Evolutionary conservation across 2,329 filamentous ascomycete species (phyloP).

Genomic region (Aspergillaceae sp.): DNA sequence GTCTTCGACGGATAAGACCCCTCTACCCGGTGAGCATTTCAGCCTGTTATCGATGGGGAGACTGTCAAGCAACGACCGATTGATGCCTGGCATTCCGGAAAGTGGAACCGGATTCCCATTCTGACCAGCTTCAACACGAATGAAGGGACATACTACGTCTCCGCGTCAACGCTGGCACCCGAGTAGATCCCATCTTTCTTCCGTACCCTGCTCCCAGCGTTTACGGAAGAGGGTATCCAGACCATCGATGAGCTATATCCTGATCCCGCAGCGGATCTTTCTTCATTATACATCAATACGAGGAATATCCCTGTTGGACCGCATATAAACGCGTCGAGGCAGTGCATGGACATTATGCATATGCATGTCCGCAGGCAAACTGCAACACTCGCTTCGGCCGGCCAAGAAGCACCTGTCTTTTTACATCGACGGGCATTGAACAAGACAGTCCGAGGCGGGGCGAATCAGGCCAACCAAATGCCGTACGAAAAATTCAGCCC

Average conservation of each 20-base stretch:
- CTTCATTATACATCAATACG: conserved; percentile 18
- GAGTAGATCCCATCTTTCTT: conserved; percentile 55
- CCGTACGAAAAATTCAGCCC: conserved; percentile 39
- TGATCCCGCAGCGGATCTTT: conserved; percentile 40
- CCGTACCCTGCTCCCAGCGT: conserved; percentile 49
- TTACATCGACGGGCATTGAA: conserved; percentile 49
- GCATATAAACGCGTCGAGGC: conserved; percentile 45
- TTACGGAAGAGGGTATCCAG: conserved; percentile 46
- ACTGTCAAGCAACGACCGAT: conserved; percentile 52
- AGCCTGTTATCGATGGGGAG: conserved; percentile 58
- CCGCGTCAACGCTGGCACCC: conserved; percentile 39
- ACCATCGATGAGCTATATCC: conserved; percentile 55
- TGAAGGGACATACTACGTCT: conserved; percentile 59
- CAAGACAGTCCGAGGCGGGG: conserved; percentile 36
- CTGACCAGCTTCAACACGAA: conserved; percentile 64
- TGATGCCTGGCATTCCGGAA: conserved; percentile 47
- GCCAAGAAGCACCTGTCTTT: conserved; percentile 34
- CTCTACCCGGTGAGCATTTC: conserved; percentile 51
- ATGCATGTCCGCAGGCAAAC: conserved; percentile 42
- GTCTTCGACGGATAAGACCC: conserved; percentile 42
- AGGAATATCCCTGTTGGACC: conserved; percentile 31
- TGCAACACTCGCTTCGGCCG: conserved; percentile 28
- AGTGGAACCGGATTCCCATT: conserved; percentile 51
- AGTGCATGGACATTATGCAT: conserved; percentile 44
- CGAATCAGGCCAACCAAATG: conserved; percentile 44